These are phyloP conservation scores for Penicillium janthinellum DNA, from an alignment of 2,329 filamentous ascomycete genomes.

Conservation along the genomic window DNA sequence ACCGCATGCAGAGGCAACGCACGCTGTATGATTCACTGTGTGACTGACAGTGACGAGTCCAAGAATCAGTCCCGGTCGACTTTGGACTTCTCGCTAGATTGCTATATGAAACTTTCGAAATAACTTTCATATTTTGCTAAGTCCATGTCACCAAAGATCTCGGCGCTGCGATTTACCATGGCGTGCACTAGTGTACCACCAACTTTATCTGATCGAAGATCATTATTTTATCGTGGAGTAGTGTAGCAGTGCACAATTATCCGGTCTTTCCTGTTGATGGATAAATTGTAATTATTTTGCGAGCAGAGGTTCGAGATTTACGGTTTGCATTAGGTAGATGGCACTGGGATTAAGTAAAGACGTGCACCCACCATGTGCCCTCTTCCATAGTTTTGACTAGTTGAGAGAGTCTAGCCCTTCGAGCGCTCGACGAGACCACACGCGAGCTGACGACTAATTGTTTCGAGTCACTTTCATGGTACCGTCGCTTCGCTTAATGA, in stretches of 20 bases:
- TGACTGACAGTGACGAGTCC: not conserved
- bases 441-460: too few species aligned
- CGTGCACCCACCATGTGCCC: too few species aligned
- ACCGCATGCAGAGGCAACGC: not conserved
- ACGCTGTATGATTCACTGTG: not conserved
- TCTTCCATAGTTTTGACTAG: too few species aligned
- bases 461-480: too few species aligned
- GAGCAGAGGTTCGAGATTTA: too few species aligned
- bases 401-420: too few species aligned
- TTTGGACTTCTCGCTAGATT: not conserved
- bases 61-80: not conserved
- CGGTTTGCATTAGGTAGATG: too few species aligned
- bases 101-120: not conserved
- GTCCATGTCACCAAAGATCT: not conserved
- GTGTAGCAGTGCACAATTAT: not conserved
- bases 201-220: slow-evolving; percentile 1
- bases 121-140: not conserved
- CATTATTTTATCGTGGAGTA: not conserved
- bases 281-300: too few species aligned
- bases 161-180: not conserved
- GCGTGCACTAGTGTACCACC: not conserved
- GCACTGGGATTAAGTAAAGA: too few species aligned
- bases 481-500: too few species aligned
- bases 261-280: too few species aligned
- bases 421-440: too few species aligned